Evolutionary conservation across 78 protist genomes (phyloP), one percentile per base, ranked within the genome.

Genomic region (Guillardia theta): DNA sequence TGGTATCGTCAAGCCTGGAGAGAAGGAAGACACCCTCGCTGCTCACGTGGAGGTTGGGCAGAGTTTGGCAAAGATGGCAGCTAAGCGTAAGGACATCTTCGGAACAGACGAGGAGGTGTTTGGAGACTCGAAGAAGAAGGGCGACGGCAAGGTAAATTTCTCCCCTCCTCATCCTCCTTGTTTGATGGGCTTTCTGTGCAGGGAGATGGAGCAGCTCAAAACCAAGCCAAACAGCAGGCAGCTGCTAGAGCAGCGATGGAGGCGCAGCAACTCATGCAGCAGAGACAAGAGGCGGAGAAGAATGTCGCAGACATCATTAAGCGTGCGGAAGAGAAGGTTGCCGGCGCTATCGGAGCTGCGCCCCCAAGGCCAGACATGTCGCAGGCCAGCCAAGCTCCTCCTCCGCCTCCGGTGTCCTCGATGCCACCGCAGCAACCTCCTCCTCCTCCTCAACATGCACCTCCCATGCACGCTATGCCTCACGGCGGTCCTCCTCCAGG

Each of bases 51-150:
- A 44, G 64, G 92, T 47, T 12, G 22, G 5, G 53, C 33, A 27
- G 44, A 54, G 21, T 37, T 64, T 94, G 21, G 37, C 48, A 48
- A 0, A 24, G 44, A 18, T 94, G 36, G 95, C 95, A 6, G 0
- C 10, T 30, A 92, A 54, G 50, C 95, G 95, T 4, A 62, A 80
- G 24, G 95, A 94, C 78, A 94, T 94, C 33, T 94, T 94, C 95
- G 95, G 93, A 48, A 37, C 47, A 22, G 64, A 93, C n/a, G 94
- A 93, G 94, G 94, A 64, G 39, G 94, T 78, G 24, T 78, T 78
- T 22, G 24, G 94, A 39, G 94, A 41, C 36, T 12, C 88, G 24
- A n/a, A 77, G 62, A 27, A 87, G 64, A 47, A 12, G 4, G 22
- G 22, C 21, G 92, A 50, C 44, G 50, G 39, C 64, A 21, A 18